Percentiles rank a stretch among this genome's conserved stretches.
Evolutionary conservation across 1,139 yeast genomes (phyloP).

Genomic region (Blastobotrys persicus): DNA sequence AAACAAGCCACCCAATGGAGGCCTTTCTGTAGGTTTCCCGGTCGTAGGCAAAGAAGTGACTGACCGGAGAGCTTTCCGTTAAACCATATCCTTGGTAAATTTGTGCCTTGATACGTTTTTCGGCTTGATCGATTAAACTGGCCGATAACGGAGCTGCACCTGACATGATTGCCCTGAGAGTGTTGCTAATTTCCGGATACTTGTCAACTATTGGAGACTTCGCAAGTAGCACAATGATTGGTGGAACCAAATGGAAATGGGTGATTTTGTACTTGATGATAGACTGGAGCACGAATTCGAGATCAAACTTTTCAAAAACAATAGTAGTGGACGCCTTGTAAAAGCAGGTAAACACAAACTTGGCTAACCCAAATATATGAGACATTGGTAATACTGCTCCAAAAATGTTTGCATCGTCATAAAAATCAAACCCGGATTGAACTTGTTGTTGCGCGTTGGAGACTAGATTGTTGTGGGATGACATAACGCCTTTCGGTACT

Average conservation of each 20-base stretch:
- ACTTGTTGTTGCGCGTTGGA: conserved; percentile 30
- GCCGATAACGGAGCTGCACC: conserved; percentile 43
- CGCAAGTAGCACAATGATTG: conserved; percentile 40
- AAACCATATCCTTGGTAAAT: conserved; percentile 71
- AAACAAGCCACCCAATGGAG: conserved; percentile 48
- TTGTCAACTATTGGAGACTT: conserved; percentile 38
- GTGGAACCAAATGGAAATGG: conserved; percentile 38
- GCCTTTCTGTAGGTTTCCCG: conserved; percentile 24
- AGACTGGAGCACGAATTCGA: conserved; percentile 32
- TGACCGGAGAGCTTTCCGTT: conserved; percentile 46
- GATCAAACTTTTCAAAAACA: conserved; percentile 36
- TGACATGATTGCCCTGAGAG: conserved; percentile 28
- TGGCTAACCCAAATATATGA: conserved; percentile 39
- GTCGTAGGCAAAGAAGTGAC: conserved; percentile 26
- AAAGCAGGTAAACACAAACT: conserved; percentile 28
- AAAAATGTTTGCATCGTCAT: conserved; percentile 16
- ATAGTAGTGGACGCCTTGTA: conserved; percentile 29
- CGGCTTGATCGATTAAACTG: conserved; percentile 30
- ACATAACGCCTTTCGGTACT: conserved; percentile 67
- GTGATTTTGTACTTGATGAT: conserved; percentile 32
- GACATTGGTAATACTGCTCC: conserved; percentile 39
- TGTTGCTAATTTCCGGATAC: conserved; percentile 29
- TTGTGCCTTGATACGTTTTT: conserved; percentile 22
- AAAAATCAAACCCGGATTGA: conserved; percentile 15
- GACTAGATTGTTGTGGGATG: conserved; percentile 49